These are phyloP conservation scores for Penicillium goetzii DNA, from an alignment of 495 filamentous ascomycete species.

Conservation along the genomic window DNA sequence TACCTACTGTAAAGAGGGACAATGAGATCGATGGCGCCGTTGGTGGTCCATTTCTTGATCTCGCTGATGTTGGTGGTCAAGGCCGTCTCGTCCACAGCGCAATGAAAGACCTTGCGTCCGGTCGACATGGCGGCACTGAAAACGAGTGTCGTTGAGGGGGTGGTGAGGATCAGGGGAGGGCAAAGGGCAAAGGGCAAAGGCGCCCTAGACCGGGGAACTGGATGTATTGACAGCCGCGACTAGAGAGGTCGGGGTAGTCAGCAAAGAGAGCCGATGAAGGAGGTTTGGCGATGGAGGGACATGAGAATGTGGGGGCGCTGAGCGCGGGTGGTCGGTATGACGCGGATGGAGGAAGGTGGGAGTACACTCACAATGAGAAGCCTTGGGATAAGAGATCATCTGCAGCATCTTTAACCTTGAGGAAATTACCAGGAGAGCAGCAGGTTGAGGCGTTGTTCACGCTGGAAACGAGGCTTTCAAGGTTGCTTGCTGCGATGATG, in stretches of 20 bases:
- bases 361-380: slow-evolving; percentile 42
- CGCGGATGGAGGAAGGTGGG: slow-evolving; percentile 3
- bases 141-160: slow-evolving; percentile 16
- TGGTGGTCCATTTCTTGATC: slow-evolving; percentile 69
- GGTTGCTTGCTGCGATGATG: slow-evolving; percentile 2
- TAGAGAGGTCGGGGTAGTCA: slow-evolving; percentile 35
- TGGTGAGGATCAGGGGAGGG: slow-evolving; percentile 6
- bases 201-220: slow-evolving; percentile 42
- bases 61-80: slow-evolving; percentile 69
- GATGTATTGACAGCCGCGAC: slow-evolving; percentile 41
- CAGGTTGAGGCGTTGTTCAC: slow-evolving; percentile 5
- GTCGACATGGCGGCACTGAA: slow-evolving; percentile 44
- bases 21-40: slow-evolving; percentile 65
- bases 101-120: slow-evolving; percentile 68
- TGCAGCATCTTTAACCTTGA: slow-evolving; percentile 47
- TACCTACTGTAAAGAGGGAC: slow-evolving; percentile 69
- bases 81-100: slow-evolving; percentile 74
- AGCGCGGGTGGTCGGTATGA: slow-evolving; percentile 18
- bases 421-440: not conserved
- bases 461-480: not conserved
- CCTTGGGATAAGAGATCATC: slow-evolving; percentile 36
- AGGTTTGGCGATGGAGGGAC: slow-evolving; percentile 40
- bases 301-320: slow-evolving; percentile 44
- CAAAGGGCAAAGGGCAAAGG: slow-evolving; percentile 21
- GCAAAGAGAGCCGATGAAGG: slow-evolving; percentile 36